Base-by-base conservation (phyloP, 768 basidiomycete genomes). In the Macrocybe gigantea region DNA sequence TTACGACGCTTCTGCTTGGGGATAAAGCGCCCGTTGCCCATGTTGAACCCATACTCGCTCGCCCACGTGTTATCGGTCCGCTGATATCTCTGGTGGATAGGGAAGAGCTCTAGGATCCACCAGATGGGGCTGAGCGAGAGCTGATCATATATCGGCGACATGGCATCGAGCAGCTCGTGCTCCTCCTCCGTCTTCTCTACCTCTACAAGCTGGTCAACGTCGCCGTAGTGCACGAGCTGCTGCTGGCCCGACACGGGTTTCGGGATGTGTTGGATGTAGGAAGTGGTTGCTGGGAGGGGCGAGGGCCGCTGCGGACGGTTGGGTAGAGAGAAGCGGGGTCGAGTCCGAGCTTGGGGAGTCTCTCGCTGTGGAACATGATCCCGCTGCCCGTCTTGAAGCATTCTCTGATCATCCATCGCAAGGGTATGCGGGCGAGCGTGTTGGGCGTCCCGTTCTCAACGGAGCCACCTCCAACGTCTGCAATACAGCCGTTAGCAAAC, bases 391-490 rank as follows among this genome's bases (percentile, higher is more conserved):
- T 59, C 43, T 67, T 68, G 71, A 85, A 81, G 51, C 75, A 78
- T 56, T 88, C 75, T 35, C 84, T 77, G 49, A 88, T 68, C 83
- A 87, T 85, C 85, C 85, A 83, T 1, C 76, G 69, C 3, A 83
- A 66, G 1, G 79, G 62, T 33, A 80, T 75, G 33, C 76, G 72
- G 5, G 79, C 72, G 2, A 83, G 70, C 9, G 62, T 66, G 36
- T 72, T 59, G 3, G 55, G 57, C 0, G 64, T 66, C 1, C 64
- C 69, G 50, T 81, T 77, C 10, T 54, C 51, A 0, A 74, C 73
- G 49, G 56, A 56, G 7, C 78, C 78, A 14, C 81, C 81, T 7
- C 81, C 81, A 31, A 82, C 68, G 54, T 81, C 79, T 78, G 45
- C 41, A 41, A 9, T 38, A 31, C 22, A 22, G 22, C 7, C 12